Base-by-base conservation (phyloP, 225 moss, liverwort and hornwort genomes). In the Bryoerythrophyllum caledonicum region DNA sequence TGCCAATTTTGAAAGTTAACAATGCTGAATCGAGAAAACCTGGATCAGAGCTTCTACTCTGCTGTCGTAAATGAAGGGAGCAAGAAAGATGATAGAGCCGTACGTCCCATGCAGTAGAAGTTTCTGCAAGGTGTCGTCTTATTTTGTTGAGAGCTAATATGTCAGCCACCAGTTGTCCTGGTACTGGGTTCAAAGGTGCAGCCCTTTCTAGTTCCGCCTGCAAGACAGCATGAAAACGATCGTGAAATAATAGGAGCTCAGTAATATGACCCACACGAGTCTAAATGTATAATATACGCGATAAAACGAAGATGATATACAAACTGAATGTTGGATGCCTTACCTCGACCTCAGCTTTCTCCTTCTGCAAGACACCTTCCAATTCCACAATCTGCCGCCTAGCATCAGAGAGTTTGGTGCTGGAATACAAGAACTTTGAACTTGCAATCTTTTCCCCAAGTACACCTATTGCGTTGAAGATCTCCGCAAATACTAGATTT, bases 341-440 rank as follows among this genome's bases (percentile, higher is more conserved):
- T 38, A 96, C 96, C 92, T 94, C 88, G 60, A 94, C 87, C 64
- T 83, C 88, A 41, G 90, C 78, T 79, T 91, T 92, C 70, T 94
- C 92, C n/a, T 84, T 87, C 44, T 91, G 90, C 73, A 90, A 56
- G 55, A 90, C 52, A 60, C 76, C 69, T 74, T 94, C 92, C 60
- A 91, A 73, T 28, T 83, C 88, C 71, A 84, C 86, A 81, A 94
- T 80, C 57, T 82, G 78, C 53, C 94, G 85, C 73, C 91, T 91
- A 17, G 82, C 87, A 75, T 94, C 94, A 23, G 89, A 82, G 68
- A 81, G 84, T 55, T 82, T 88, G 75, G 74, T 67, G 58, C 78
- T 89, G 54, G 82, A 86, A 74, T 80, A 90, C n/a, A 85, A 74
- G 40, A 73, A 75, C 75, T 84, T 88, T 64, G 90, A 79, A 72